Percentiles rank a stretch among this genome's conserved stretches.
Evolutionary conservation across 1,284 basidiomycete genomes (phyloP).

Genomic region (Anthracocystis setariae): DNA sequence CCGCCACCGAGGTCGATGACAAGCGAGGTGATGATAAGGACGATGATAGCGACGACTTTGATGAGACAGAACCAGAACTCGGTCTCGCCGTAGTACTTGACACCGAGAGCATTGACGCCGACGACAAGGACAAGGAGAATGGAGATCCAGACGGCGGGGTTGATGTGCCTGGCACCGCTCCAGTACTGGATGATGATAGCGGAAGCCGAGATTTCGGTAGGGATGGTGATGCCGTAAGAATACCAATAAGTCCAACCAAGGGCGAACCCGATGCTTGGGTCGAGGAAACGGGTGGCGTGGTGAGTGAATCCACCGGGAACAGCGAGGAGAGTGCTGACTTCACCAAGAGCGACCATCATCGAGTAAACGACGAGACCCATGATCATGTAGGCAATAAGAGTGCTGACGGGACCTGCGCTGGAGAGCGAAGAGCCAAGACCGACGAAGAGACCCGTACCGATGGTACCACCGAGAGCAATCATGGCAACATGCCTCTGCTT

Average conservation of each 20-base stretch:
- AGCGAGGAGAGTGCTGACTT: constrained; percentile 72
- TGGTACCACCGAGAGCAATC: constrained; percentile 62
- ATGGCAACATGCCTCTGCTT: constrained; percentile 59
- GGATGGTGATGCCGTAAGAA: constrained; percentile 72
- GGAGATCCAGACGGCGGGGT: constrained; percentile 70
- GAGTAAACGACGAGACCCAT: constrained; percentile 61
- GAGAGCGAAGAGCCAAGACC: constrained; percentile 75
- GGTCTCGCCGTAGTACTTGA: constrained; percentile 77
- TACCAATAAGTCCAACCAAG: constrained; percentile 75
- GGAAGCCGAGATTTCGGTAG: constrained; percentile 77
- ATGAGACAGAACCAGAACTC: constrained; percentile 54
- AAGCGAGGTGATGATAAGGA: constrained; percentile 56
- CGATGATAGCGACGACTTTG: constrained; percentile 49
- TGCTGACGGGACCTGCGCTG: constrained; percentile 69
- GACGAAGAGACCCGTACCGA: constrained; percentile 73
- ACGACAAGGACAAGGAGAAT: constrained; percentile 70
- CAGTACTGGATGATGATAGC: constrained; percentile 54
- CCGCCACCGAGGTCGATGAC: constrained; percentile 59
- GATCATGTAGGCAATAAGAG: constrained; percentile 68
- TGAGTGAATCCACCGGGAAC: constrained; percentile 79
- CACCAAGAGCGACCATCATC: constrained; percentile 70
- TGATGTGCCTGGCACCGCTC: constrained; percentile 69
- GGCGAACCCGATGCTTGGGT: constrained; percentile 76
- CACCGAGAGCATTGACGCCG: constrained; percentile 70
- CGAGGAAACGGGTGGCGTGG: constrained; percentile 80